A percentile compares a stretch with the other conserved stretches of the same genome.
phyloP scores from a whole-genome alignment of 768 basidiomycete genomes.

The Mycena kentingensis region DNA sequence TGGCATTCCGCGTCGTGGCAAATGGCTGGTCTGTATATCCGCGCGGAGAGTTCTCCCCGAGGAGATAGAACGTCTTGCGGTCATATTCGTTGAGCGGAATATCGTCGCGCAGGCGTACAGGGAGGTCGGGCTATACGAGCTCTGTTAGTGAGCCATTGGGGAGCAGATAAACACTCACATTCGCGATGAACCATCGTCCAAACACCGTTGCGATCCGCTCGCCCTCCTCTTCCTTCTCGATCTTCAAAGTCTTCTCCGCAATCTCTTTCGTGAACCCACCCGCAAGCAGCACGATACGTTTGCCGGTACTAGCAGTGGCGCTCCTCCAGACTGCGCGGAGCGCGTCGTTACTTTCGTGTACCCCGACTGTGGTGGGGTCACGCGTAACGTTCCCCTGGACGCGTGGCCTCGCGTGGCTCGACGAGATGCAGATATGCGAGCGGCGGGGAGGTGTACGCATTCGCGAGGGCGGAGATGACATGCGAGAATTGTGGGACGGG shows the following conservation, averaged over 20 bases:
- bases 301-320: background rate
- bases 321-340: background rate
- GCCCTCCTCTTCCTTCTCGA: background rate
- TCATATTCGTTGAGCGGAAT: constrained; percentile 24
- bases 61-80: constrained; percentile 25
- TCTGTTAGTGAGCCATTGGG: background rate
- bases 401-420: background rate
- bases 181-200: constrained; percentile 16
- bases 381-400: background rate
- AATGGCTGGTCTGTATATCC: constrained; percentile 36
- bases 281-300: background rate
- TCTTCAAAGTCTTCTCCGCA: background rate
- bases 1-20: too few relatives aligned
- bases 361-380: background rate
- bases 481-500: background rate
- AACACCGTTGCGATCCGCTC: constrained; percentile 1
- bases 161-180: constrained; percentile 16
- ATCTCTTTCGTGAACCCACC: background rate
- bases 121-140: constrained; percentile 33
- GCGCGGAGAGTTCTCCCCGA: constrained; percentile 25
- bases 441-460: background rate
- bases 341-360: background rate
- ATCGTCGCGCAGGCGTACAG: constrained; percentile 27
- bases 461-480: background rate
- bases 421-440: background rate